A percentile compares a stretch with the other conserved stretches of the same genome.
phyloP scores from a whole-genome alignment of 805 yeast species.

The Wickerhamiella kurtzmanii region DNA sequence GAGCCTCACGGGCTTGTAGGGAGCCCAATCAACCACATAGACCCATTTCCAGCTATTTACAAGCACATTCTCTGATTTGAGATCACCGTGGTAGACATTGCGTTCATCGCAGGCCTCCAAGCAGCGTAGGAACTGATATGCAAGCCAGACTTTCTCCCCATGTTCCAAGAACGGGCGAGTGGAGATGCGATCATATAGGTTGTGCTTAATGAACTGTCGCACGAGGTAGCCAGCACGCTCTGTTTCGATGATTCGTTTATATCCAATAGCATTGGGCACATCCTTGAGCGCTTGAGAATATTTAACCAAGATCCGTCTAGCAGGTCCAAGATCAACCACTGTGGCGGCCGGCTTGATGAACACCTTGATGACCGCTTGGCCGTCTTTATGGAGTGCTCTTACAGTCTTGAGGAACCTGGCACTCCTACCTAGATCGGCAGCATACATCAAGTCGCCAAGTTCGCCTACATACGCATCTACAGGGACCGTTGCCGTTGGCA shows the following conservation, averaged over 20 bases:
- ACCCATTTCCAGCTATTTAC: constrained; percentile 86
- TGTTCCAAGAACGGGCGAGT: constrained; percentile 76
- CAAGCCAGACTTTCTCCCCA: constrained; percentile 72
- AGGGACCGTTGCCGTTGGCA: constrained; percentile 87
- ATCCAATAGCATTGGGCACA: constrained; percentile 51
- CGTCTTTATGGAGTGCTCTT: constrained; percentile 60
- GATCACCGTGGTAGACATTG: constrained; percentile 71
- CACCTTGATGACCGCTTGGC: constrained; percentile 64
- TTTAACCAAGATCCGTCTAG: constrained; percentile 7
- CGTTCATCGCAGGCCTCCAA: constrained; percentile 49
- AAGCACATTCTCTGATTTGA: constrained; percentile 78
- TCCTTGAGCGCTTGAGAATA: constrained; percentile 16
- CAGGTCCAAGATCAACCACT: constrained; percentile 7
- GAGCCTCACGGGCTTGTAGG: constrained; percentile 66
- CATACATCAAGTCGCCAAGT: constrained; percentile 59
- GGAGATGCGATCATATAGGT: constrained; percentile 75
- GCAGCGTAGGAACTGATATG: constrained; percentile 62
- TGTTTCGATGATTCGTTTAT: constrained; percentile 63
- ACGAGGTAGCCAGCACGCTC: constrained; percentile 85
- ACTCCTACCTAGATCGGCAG: constrained; percentile 53
- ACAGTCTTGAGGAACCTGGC: constrained; percentile 79
- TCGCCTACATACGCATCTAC: constrained; percentile 80
- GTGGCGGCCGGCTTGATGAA: constrained; percentile 53
- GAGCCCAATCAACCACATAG: constrained; percentile 67
- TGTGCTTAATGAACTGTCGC: constrained; percentile 66